phyloP scores from a whole-genome alignment of 169 alveolate genomes.

The Ophryocystis elektroscirrha region DNA sequence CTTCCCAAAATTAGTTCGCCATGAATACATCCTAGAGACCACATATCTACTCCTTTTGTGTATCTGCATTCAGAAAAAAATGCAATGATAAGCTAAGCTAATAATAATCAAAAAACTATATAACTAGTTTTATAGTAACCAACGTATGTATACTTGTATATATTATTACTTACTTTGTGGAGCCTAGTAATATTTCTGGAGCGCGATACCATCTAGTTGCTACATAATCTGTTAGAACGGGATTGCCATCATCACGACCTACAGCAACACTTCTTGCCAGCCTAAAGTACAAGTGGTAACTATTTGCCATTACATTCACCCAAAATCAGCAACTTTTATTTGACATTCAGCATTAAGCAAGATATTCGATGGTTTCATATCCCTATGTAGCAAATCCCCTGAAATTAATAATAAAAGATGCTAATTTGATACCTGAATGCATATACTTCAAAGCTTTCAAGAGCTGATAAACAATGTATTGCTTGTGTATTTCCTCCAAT shows the following conservation, averaged over 20 bases:
- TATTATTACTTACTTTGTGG: constrained; percentile 45
- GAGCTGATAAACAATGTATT: constrained; percentile 53
- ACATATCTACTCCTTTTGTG: constrained; percentile 97
- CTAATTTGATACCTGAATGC: constrained; percentile 71
- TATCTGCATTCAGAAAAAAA: constrained; percentile 26
- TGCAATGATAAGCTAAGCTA: too few relatives aligned
- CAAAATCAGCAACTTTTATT: constrained; percentile 91
- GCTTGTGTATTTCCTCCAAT: constrained; percentile 63
- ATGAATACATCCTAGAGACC: constrained; percentile 96
- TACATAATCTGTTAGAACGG: constrained; percentile 45
- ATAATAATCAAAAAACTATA: too few relatives aligned
- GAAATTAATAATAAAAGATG: too few relatives aligned
- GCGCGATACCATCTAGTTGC: constrained; percentile 75
- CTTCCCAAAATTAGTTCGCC: constrained; percentile 82
- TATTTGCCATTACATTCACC: too few relatives aligned
- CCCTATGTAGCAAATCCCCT: constrained; percentile 87
- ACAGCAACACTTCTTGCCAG: neutral
- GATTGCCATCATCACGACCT: constrained; percentile 17
- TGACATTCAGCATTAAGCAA: constrained; percentile 83
- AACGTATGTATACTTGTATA: neutral
- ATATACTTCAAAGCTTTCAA: constrained; percentile 56
- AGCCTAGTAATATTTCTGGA: constrained; percentile 72
- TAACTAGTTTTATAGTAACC: too few relatives aligned
- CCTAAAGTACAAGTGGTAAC: too few relatives aligned
- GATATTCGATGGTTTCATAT: constrained; percentile 88